Base-by-base conservation (phyloP, 176 grass and related monocot species). In the Cenchrus americanus region DNA sequence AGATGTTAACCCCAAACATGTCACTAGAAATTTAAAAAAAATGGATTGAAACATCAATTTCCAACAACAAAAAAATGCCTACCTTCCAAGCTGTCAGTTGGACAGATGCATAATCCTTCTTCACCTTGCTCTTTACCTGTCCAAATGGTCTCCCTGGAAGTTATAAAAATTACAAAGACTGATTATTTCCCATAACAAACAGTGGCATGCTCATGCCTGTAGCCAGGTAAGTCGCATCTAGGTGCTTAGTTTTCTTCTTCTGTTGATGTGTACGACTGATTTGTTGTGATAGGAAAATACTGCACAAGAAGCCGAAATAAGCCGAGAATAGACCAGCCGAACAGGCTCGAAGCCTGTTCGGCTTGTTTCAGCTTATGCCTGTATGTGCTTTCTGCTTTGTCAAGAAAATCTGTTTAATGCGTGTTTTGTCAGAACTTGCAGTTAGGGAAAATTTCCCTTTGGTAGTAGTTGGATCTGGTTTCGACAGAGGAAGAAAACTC, bases 11-110 rank as follows among this genome's bases (percentile, higher is more conserved):
- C 53, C 30, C 21, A 10, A 34, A 76, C 8, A 82, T 58, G 68
- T 62, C 58, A 85, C 59, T 14, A 32, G 26, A 26, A 18, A 32
- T 32, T 32, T 44, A 44, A 65, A 17, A 75, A 48, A 37, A 10
- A 48, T 9, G n/a, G 7, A 74, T 23, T 30, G 0, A 80, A 10
- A 23, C 44, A 76, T 62, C 8, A 24, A 17, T 62, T 17, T 15
- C 13, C 7, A 76, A 60, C 40, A 3, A 4, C n/a, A 27, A 26
- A 34, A 11, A 72, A 8, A 72, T 66, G 41, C 5, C 22, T 81
- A 97, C 94, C 94, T 87, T 97, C 94, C 91, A 97, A 89, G 94
- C 79, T 80, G 94, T 93, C 62, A 97, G 67, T 42, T 97, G 94
- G 51, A 97, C 85, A 82, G 69, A 87, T 77, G 91, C 86, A 73